Evolutionary conservation across 192 early-diverging fungal genomes (phyloP), one percentile per base, ranked within the genome.

Genomic region (Physocladia obscura): DNA sequence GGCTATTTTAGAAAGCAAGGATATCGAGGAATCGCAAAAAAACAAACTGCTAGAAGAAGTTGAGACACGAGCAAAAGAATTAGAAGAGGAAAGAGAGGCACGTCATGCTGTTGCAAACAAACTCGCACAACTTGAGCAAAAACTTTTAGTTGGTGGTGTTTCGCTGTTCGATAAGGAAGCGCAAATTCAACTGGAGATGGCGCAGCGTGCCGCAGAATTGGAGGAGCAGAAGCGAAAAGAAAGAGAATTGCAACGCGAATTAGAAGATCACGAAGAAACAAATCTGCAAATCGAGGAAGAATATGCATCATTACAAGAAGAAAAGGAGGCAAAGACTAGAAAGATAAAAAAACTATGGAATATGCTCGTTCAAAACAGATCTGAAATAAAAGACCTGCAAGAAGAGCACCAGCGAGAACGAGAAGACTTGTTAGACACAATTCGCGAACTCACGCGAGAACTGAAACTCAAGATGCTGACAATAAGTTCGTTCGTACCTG

Each of bases 261-360:
- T 88, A 13, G 77, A 81, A 56, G 81, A 85, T 48, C 75, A 80
- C 34, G 87, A 86, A 34, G 85, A 87, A 62, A 26, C 73, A 22
- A 79, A 81, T 60, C 63, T 88, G 21, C 85, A 85, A 62, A 87
- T 88, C 48, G 87, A 88, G 67, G 87, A 88, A 56, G 77, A 84
- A 73, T 88, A 79, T 57, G 62, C 77, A 5, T 79, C 78, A 6
- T 68, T 88, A 22, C 85, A 88, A 69, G 87, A 88, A 76, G 85
- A 85, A 67, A 84, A 80, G 34, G 79, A 79, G 4, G 81, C 81
- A 34, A 87, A 88, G 69, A 86, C 83, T 11, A 57, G 70, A 24
- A 88, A 88, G 68, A 59, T 88, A 13, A 85, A 81, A 56, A 82
- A 84, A 59, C 75, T 88, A 13, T 88, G 85, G 76, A 67, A 69